Base-by-base conservation (phyloP, 2,329 filamentous ascomycete species). In the Calcarisporium arbuscula region DNA sequence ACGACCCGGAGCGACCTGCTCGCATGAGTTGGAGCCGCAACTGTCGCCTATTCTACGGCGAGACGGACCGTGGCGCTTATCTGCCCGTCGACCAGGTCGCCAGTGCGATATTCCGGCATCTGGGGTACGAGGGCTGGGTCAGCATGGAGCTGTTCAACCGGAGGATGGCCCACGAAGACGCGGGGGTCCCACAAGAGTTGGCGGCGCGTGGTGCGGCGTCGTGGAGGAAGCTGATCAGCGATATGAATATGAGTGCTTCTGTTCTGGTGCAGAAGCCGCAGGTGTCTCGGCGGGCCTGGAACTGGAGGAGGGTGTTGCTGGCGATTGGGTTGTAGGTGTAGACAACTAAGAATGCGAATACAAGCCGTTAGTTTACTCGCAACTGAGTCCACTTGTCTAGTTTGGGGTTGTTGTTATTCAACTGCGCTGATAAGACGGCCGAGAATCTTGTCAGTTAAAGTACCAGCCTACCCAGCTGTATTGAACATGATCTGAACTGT, bases 21-120 rank as follows among this genome's bases (percentile, higher is more conserved):
- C 64, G 82, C 9, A 88, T 88, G 83, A 83, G 70, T 48, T 88
- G 83, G 83, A 82, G 47, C 2, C 43, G 83, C 15, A 86, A 86
- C 51, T 82, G 79, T 44, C 65, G 83, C 18, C 2, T 86, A 9
- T 58, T 55, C 28, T 54, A 58, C 29, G 55, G 55, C 23, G 80
- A 84, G 52, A 57, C 67, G 34, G 64, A 74, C 4, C 57, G 62
- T 1, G 78, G 78, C 1, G 81, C 72, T 0, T 85, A 85, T 50
- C 58, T 87, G 6, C 82, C 82, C 0, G 67, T 82, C 7, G 58
- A 66, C 36, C 66, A 76, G 29, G 70, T 86, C 18, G 64, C 74
- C 2, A 56, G 66, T 30, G 73, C 75, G 1, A 69, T 86, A 38
- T 66, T 84, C 26, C 65, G 76, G 17, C 71, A 72, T 2, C 61